Evolutionary conservation across 2,329 filamentous ascomycete genomes (phyloP), one percentile per base, ranked within the genome.

Genomic region (Penicillium vulpinum): DNA sequence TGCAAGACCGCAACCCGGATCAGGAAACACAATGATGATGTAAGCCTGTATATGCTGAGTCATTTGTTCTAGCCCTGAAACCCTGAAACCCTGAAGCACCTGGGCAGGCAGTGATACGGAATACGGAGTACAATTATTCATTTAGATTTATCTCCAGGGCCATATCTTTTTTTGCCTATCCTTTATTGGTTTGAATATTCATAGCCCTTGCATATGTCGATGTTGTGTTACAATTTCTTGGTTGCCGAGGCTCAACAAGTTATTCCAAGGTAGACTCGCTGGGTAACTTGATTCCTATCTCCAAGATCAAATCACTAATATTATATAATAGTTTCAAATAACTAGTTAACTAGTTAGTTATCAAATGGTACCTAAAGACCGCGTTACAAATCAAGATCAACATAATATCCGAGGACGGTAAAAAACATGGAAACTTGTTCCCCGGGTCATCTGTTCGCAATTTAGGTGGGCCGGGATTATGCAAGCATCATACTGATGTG

Each of bases 41-140:
- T 66, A 64, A 66, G 62, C 63, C 24, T 55, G 46, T 18, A 21
- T 38, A 39, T 54, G 62, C 54, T 64, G 58, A 62, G 56, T 63
- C 51, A 64, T 54, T 21, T 38, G 33, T 39, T 46, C 45, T 22
- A n/a, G 38, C 36, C 28, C 36, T 18, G 18, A 5, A 38, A 16
- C n/a, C 15, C 5, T 38, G 35, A 15, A 22, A 22, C 28, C 16
- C 24, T 44, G 11, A 7, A 29, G 24, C 15, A 24, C 21, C 10
- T 13, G 10, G 5, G n/a, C 35, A 18, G 8, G 49, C 43, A 31
- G 50, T 44, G 21, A 10, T 29, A 29, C n/a, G n/a, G n/a, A n/a
- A n/a, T n/a, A 40, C 22, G 29, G 31, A 33, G 39, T n/a, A 28
- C 28, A 41, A 35, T 49, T 33, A 44, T 53, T 52, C 16, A 48